Conservation (phyloP, 495 filamentous ascomycete species). For the Darksidea phi region DNA sequence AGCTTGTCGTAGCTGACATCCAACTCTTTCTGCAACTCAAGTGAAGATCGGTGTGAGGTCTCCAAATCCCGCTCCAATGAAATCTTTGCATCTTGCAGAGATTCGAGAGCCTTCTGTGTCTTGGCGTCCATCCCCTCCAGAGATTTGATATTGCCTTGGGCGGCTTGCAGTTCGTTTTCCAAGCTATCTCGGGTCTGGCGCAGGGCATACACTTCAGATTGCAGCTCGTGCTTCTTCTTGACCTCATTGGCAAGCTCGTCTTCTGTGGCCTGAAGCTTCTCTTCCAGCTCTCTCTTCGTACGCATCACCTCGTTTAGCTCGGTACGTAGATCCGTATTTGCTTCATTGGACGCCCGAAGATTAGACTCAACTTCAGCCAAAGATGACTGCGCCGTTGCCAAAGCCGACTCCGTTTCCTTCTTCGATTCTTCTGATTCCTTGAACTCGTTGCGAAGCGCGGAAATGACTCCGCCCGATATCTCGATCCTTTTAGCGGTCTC, state of each 20-base stretch:
- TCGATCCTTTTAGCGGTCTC: conserved; percentile 20
- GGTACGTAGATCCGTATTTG: conserved; percentile 1
- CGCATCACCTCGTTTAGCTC: conserved; percentile 6
- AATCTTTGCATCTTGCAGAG: conserved; percentile 3
- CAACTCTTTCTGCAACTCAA: conserved; percentile 8
- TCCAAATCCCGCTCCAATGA: conserved; percentile 8
- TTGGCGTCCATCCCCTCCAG: conserved; percentile 2
- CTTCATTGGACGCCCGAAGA: conserved; percentile 5
- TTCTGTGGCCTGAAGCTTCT: conserved; percentile 7
- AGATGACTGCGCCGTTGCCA: conserved; percentile 4
- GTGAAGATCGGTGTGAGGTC: not conserved
- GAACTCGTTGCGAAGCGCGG: conserved; percentile 10
- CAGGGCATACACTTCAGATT: conserved; percentile 19
- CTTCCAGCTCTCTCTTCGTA: conserved; percentile 6
- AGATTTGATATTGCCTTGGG: conserved; percentile 16
- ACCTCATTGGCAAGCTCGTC: conserved; percentile 10
- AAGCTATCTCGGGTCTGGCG: not conserved
- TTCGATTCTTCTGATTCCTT: conserved; percentile 11
- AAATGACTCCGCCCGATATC: conserved; percentile 10
- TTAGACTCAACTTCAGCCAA: conserved; percentile 11
- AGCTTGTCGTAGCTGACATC: conserved; percentile 2
- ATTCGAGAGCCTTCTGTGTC: conserved; percentile 1
- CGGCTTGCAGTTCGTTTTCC: conserved; percentile 17
- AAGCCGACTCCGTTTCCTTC: conserved; percentile 7
- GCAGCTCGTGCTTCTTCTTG: conserved; percentile 2